These are phyloP conservation scores for Lepiota venenata DNA, from an alignment of 768 basidiomycete genomes.

Conservation along the genomic window DNA sequence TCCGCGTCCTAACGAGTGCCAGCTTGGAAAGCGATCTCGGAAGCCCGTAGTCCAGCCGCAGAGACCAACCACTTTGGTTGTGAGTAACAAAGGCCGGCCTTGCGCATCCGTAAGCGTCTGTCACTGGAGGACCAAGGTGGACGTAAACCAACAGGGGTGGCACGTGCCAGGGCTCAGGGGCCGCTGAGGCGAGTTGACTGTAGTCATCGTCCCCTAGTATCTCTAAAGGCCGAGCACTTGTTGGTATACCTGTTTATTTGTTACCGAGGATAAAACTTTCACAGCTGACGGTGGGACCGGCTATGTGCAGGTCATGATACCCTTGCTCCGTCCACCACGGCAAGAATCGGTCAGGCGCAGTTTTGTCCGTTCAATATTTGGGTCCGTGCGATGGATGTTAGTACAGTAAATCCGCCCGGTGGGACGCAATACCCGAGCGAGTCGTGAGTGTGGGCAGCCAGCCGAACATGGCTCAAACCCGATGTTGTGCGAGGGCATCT, in stretches of 20 bases:
- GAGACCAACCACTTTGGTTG: constrained; percentile 11
- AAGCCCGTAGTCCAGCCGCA: constrained; percentile 12
- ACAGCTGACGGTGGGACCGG: background rate
- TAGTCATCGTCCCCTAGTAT: constrained; percentile 30
- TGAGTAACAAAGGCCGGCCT: constrained; percentile 12
- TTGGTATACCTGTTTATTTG: constrained; percentile 11
- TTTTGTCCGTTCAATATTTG: constrained; percentile 35
- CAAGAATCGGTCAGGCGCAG: constrained; percentile 32
- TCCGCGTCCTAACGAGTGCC: constrained; percentile 18
- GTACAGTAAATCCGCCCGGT: constrained; percentile 28
- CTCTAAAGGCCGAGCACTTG: constrained; percentile 31
- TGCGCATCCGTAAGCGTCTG: constrained; percentile 16
- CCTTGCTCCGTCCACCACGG: constrained; percentile 34
- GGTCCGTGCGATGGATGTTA: constrained; percentile 30
- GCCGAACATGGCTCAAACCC: background rate
- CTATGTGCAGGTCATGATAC: constrained; percentile 23
- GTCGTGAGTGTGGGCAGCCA: constrained; percentile 14
- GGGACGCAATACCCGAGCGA: constrained; percentile 31
- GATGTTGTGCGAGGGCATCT: constrained; percentile 4
- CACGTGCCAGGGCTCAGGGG: constrained; percentile 9
- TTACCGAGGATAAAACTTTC: too few relatives aligned
- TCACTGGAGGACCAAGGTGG: constrained; percentile 30
- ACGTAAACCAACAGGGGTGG: constrained; percentile 34
- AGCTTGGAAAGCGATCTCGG: constrained; percentile 20
- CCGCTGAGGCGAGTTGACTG: constrained; percentile 25